A percentile compares a stretch with the other conserved stretches of the same genome.
phyloP scores from a whole-genome alignment of 1,139 yeast genomes.

The Nakaseomyces sp. region DNA sequence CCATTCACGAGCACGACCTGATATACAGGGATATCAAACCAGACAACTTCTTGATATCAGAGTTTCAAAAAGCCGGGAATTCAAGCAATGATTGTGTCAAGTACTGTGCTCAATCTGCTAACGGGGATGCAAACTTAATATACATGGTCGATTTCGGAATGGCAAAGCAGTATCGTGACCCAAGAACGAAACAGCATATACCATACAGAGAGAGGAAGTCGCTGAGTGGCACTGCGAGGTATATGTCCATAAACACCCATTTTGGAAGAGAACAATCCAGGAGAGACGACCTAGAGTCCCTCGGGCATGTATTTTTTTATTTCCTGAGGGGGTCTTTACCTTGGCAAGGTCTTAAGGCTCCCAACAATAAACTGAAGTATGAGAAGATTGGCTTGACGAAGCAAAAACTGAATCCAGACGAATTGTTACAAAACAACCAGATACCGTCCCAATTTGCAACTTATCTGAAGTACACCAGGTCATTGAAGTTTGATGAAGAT shows the following conservation, averaged over 20 bases:
- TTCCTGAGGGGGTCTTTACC: conserved; percentile 90
- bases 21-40: conserved; percentile 95
- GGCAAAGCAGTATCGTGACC: conserved; percentile 97
- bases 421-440: conserved; percentile 47
- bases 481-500: conserved; percentile 80
- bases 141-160: conserved; percentile 85
- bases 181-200: conserved; percentile 87
- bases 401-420: conserved; percentile 71
- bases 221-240: conserved; percentile 92
- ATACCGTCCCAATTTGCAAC: conserved; percentile 83
- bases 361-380: conserved; percentile 90
- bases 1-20: conserved; percentile 80
- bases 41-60: conserved; percentile 71
- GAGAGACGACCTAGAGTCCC: conserved; percentile 89
- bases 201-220: conserved; percentile 94
- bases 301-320: conserved; percentile 93
- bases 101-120: conserved; percentile 22
- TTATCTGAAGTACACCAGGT: conserved; percentile 75
- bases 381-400: conserved; percentile 95
- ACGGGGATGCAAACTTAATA: conserved; percentile 35
- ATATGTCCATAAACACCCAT: conserved; percentile 96
- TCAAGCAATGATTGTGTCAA: conserved; percentile 14
- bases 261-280: conserved; percentile 93
- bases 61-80: conserved; percentile 23
- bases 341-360: conserved; percentile 99